These are phyloP conservation scores for Apostasia ramifera DNA, from an alignment of 106 monocot genomes.

Conservation along the genomic window DNA sequence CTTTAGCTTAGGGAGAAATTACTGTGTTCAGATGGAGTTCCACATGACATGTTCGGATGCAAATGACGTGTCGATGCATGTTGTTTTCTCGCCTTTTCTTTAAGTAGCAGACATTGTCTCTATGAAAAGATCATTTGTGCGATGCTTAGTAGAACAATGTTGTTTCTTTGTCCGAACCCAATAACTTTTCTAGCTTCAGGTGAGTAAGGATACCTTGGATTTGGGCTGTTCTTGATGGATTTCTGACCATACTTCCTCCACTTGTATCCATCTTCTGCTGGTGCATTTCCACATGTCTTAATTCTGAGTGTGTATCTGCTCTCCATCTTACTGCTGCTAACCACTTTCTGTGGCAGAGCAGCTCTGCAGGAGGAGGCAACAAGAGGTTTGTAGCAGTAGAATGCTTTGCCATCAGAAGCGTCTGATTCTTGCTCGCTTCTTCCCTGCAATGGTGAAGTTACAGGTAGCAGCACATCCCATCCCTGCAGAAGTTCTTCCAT, in stretches of 20 bases:
- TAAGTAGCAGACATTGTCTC: not conserved
- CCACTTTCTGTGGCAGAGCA: not conserved
- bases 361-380: not conserved
- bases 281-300: not conserved
- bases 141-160: not conserved
- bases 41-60: not conserved
- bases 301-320: not conserved
- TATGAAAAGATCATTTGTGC: not conserved
- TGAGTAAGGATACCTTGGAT: conserved; percentile 45
- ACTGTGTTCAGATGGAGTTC: not conserved
- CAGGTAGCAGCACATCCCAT: not conserved
- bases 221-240: conserved; percentile 71
- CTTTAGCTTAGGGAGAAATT: not conserved
- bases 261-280: conserved; percentile 58
- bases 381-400: no score
- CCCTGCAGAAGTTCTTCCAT: not conserved
- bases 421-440: not conserved
- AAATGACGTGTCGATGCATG: not conserved
- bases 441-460: no score
- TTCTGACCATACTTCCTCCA: conserved; percentile 91
- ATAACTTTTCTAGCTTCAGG: no score
- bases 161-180: no score
- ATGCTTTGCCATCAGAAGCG: not conserved
- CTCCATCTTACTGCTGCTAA: not conserved
- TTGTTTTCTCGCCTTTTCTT: not conserved